phyloP scores from a whole-genome alignment of 2,329 filamentous ascomycete species.

The Corinectria fuckeliana region DNA sequence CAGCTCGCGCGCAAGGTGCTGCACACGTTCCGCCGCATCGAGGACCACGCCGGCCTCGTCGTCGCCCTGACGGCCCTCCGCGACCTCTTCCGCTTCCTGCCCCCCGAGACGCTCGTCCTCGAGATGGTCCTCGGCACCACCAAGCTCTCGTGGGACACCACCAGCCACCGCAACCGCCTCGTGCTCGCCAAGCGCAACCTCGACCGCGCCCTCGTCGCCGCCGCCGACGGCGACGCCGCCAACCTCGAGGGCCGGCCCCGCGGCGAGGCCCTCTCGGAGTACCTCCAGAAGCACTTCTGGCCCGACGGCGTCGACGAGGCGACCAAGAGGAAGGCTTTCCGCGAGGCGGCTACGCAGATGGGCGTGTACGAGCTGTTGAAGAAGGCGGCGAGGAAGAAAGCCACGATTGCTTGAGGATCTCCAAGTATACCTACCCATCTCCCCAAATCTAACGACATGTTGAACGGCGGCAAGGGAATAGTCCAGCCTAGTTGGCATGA shows the following conservation, averaged over 20 bases:
- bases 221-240: slow-evolving; percentile 40
- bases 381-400: slow-evolving; percentile 23
- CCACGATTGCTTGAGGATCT: slow-evolving; percentile 10
- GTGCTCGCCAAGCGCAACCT: slow-evolving; percentile 51
- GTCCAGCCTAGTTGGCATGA: neutral
- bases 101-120: slow-evolving; percentile 53
- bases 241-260: slow-evolving; percentile 46
- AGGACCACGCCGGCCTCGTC: slow-evolving; percentile 53
- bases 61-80: slow-evolving; percentile 53
- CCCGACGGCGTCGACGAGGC: slow-evolving; percentile 34
- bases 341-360: slow-evolving; percentile 50
- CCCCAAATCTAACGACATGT: neutral
- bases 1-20: slow-evolving; percentile 57
- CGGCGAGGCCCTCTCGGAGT: slow-evolving; percentile 50
- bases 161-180: slow-evolving; percentile 49
- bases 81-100: slow-evolving; percentile 51
- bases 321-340: slow-evolving; percentile 36
- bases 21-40: slow-evolving; percentile 56
- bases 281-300: slow-evolving; percentile 49
- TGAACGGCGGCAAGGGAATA: neutral
- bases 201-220: slow-evolving; percentile 46
- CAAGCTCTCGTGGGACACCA: slow-evolving; percentile 52
- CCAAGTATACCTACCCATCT: slow-evolving; percentile 5
- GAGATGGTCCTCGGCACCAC: slow-evolving; percentile 55
- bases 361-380: slow-evolving; percentile 48